Evolutionary conservation across 352 stramenopile species (phyloP).

Genomic region (Pythium guiyangense): DNA sequence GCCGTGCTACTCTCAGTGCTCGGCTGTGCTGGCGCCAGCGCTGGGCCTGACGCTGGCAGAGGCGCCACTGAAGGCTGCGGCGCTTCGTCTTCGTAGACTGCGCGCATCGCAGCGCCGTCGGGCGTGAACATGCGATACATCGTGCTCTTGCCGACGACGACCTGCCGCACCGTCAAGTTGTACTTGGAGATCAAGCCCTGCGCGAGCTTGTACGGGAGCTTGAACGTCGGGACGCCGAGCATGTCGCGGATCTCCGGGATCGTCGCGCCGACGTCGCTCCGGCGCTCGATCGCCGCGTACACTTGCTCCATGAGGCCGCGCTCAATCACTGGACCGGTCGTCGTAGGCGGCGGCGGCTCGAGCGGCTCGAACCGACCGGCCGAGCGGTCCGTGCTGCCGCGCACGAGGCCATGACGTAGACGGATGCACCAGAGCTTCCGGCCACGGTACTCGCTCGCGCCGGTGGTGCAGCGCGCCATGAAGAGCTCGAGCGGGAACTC

Average conservation of each 20-base stretch:
- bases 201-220: conserved; percentile 75
- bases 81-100: background rate
- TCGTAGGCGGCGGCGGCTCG: conserved; percentile 3
- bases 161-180: conserved; percentile 69
- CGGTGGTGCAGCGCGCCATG: conserved; percentile 73
- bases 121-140: conserved; percentile 84
- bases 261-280: conserved; percentile 44
- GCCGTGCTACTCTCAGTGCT: too few species aligned
- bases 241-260: conserved; percentile 79
- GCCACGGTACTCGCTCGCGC: conserved; percentile 41
- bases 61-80: background rate
- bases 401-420: conserved; percentile 21
- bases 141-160: conserved; percentile 73
- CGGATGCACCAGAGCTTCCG: conserved; percentile 81
- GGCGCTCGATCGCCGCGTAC: conserved; percentile 50
- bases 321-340: conserved; percentile 47
- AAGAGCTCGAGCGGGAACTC: conserved; percentile 74
- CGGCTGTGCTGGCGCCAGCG: background rate
- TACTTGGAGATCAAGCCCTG: conserved; percentile 80
- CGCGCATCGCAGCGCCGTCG: background rate
- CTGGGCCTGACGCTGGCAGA: background rate
- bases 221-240: conserved; percentile 77
- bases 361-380: conserved; percentile 16
- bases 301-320: conserved; percentile 82
- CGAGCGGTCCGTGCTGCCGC: conserved; percentile 9